Conservation (phyloP, 495 filamentous ascomycete species). For the Bryoglossum gracile region DNA sequence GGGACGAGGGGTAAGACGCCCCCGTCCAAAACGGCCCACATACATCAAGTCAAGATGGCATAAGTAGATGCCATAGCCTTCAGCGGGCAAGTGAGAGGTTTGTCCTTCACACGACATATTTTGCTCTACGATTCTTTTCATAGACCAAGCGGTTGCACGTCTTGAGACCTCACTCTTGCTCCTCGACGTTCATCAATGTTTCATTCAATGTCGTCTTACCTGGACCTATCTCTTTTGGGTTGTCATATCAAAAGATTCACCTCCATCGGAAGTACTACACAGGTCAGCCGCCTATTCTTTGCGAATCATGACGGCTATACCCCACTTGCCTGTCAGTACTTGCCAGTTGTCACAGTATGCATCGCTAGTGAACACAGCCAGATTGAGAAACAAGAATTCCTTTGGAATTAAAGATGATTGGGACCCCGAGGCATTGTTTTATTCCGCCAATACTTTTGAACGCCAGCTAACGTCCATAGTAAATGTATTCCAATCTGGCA, state of each 20-base stretch:
- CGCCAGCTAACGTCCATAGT: neutral
- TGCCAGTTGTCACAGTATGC: neutral
- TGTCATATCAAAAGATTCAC: neutral
- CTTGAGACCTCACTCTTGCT: neutral
- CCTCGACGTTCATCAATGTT: neutral
- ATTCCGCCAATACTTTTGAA: neutral
- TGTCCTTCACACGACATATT: neutral
- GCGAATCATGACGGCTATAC: too few species aligned
- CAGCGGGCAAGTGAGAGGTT: neutral
- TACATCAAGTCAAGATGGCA: neutral
- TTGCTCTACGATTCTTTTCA: neutral
- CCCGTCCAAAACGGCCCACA: neutral
- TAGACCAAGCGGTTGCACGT: neutral
- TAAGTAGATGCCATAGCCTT: neutral
- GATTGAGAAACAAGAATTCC: neutral
- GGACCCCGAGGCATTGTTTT: neutral
- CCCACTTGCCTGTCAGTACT: neutral
- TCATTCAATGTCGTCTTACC: neutral
- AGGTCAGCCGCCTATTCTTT: neutral
- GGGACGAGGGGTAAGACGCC: slow-evolving; percentile 1
- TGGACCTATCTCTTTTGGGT: neutral
- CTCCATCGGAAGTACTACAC: neutral
- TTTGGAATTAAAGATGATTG: neutral
- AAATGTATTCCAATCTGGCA: neutral
- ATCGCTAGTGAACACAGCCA: neutral